Conservation (phyloP, 148 eudicot genomes). For the Silene latifolia region DNA sequence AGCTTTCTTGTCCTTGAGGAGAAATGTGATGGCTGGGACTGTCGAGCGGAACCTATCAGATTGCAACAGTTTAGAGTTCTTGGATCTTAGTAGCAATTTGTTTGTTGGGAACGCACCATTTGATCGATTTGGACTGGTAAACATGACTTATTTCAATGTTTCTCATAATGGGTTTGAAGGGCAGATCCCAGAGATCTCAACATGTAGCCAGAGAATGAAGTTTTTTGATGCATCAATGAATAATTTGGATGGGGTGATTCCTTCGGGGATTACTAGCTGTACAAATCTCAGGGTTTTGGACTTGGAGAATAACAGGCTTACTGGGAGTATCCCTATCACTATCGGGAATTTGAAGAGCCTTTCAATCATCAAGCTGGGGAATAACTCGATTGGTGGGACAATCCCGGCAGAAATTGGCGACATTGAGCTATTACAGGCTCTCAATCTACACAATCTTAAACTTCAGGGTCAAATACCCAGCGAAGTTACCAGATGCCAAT, state of each 20-base stretch:
- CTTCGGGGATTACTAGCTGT: conserved; percentile 58
- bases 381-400: conserved; percentile 55
- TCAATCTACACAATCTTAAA: conserved; percentile 66
- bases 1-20: conserved; percentile 63
- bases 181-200: conserved; percentile 39
- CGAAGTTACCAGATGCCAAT: conserved; percentile 63
- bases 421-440: conserved; percentile 71
- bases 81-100: conserved; percentile 83
- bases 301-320: conserved; percentile 63
- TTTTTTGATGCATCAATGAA: conserved; percentile 75
- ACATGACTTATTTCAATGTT: conserved; percentile 67
- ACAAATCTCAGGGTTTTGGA: conserved; percentile 55
- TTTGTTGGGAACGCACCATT: conserved; percentile 73
- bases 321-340: conserved; percentile 58
- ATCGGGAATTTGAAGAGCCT: conserved; percentile 54
- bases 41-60: conserved; percentile 50
- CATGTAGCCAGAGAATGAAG: conserved; percentile 56
- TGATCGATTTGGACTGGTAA: conserved; percentile 53
- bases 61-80: conserved; percentile 61
- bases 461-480: conserved; percentile 68
- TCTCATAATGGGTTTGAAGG: conserved; percentile 73
- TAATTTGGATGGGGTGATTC: conserved; percentile 59
- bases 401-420: conserved; percentile 66
- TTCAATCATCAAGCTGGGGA: conserved; percentile 54
- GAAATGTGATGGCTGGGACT: conserved; percentile 58